Evolutionary conservation across 257 asterid genomes (phyloP).

Genomic region (Solanum corneliomulleri): DNA sequence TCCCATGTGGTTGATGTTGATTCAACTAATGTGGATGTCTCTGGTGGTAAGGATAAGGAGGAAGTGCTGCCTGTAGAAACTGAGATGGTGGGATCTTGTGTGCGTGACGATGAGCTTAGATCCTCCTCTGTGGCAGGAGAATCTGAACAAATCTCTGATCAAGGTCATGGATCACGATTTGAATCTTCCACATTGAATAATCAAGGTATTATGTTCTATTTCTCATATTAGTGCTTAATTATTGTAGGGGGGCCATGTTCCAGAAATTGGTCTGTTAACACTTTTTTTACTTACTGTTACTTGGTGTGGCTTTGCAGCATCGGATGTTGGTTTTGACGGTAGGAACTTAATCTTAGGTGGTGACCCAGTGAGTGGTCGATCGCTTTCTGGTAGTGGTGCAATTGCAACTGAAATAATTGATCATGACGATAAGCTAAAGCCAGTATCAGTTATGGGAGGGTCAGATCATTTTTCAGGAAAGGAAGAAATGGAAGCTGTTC

Average conservation of each 20-base stretch:
- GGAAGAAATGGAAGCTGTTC: background rate
- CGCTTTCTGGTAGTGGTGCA: background rate
- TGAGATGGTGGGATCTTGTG: conserved; percentile 2
- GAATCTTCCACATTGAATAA: conserved; percentile 8
- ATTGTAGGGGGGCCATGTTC: background rate
- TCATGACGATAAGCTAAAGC: background rate
- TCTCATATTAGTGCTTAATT: background rate
- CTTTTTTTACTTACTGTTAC: background rate
- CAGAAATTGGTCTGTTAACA: background rate
- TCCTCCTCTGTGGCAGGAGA: background rate
- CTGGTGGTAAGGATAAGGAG: conserved; percentile 12
- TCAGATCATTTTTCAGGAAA: background rate
- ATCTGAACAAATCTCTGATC: conserved; percentile 3
- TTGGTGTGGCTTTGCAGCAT: conserved; percentile 30
- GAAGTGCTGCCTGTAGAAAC: conserved; percentile 2
- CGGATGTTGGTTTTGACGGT: conserved; percentile 29
- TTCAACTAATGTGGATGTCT: conserved; percentile 15
- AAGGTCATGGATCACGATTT: conserved; percentile 18
- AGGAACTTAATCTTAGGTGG: conserved; percentile 13
- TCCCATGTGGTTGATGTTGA: conserved; percentile 11
- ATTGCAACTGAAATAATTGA: conserved; percentile 4
- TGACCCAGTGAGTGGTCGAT: background rate
- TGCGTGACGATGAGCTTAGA: background rate
- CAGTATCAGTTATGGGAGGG: background rate
- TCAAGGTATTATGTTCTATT: conserved; percentile 23